Evolutionary conservation across 2,329 filamentous ascomycete species (phyloP), one percentile per base, ranked within the genome.

Genomic region (Leptographium galeiforme): DNA sequence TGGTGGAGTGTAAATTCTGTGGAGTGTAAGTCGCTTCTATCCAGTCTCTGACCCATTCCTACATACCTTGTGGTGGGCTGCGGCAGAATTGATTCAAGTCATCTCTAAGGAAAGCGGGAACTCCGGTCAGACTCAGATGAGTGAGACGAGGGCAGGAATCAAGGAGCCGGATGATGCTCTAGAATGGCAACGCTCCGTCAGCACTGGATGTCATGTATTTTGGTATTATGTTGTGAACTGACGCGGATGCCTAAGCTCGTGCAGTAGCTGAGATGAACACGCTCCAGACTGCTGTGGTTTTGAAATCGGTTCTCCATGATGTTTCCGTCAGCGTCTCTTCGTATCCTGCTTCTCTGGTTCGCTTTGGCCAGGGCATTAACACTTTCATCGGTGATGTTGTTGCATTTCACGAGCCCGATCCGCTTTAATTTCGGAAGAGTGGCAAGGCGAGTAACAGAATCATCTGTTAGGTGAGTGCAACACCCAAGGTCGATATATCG

Each of bases 401-500:
- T 82, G 64, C 93, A 98, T 68, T 98, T 98, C 52, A 98, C 93
- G 52, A 98, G 71, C 1, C 93, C 93, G 56, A 98, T 95, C 40
- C 93, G 79, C 72, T 95, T 90, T 52, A 98, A 73, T 68, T 98
- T 98, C 4, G 93, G 93, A 7, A 98, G 76, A 14, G 81, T 81
- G 6, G 93, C 90, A 40, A 98, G 74, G 58, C 88, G 84, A 57
- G 79, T 85, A 16, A 98, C 85, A 25, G 90, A 96, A 12, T 78
- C 76, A 61, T 98, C 93, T 0, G 93, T 97, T 56, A 98, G 73
- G 61, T 88, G 84, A 14, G 79, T 80, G 68, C 93, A 98, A 70
- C 93, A 97, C n/a, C 93, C 93, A 45, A 98, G 73, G 65, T 98
- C 93, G 58, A 98, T 98, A 66, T 98, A 98, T 53, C 93, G 81